phyloP scores from a whole-genome alignment of 441 rosid species.

The Aquilaria agallochum region DNA sequence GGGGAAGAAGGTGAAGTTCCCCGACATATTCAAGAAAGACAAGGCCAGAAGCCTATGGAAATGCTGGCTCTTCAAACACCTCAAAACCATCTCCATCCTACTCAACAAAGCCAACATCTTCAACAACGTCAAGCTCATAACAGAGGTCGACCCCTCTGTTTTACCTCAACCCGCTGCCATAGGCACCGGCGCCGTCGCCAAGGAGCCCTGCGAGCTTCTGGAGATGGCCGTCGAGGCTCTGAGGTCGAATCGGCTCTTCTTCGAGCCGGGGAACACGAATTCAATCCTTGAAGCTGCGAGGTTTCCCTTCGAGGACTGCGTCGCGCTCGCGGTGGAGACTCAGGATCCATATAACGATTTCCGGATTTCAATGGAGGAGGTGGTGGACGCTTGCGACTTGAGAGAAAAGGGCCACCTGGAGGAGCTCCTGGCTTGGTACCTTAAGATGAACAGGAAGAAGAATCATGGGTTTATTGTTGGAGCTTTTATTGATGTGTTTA shows the following conservation, averaged over 20 bases:
- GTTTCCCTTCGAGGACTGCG: conserved; percentile 15
- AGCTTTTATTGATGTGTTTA: conserved; percentile 23
- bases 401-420: conserved; percentile 19
- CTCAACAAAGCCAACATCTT: neutral
- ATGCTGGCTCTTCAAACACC: neutral
- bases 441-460: conserved; percentile 23
- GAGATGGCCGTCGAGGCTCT: conserved; percentile 20
- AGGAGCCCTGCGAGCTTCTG: conserved; percentile 6
- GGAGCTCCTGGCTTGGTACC: conserved; percentile 26
- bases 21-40: conserved; percentile 1
- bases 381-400: conserved; percentile 20
- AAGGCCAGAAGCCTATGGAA: conserved; percentile 3
- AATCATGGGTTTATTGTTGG: conserved; percentile 25
- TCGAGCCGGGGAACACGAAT: conserved; percentile 22
- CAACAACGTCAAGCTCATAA: conserved; percentile 4
- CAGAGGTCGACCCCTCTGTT: conserved; percentile 1
- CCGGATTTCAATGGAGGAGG: conserved; percentile 26
- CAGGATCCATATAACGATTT: conserved; percentile 23
- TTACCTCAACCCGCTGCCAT: no score
- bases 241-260: conserved; percentile 23
- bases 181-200: neutral
- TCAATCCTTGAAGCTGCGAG: conserved; percentile 16
- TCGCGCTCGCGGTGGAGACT: conserved; percentile 21
- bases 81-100: conserved; percentile 8
- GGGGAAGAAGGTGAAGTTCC: conserved; percentile 10